Base-by-base conservation (phyloP, 495 filamentous ascomycete species). In the Talaromyces liani region DNA sequence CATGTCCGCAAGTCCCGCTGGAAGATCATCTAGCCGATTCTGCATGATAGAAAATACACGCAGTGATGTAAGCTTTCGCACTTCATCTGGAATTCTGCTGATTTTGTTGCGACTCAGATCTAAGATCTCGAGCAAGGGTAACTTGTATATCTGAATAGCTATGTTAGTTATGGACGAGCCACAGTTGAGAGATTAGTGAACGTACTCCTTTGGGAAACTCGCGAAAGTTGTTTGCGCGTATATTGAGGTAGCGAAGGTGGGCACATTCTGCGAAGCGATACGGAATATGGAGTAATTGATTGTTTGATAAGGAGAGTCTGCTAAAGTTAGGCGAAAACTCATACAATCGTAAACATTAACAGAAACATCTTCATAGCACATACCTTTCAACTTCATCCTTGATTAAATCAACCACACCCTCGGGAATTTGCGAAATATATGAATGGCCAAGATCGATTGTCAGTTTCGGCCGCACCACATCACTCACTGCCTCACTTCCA, bases 381-480 rank as follows among this genome's bases (percentile, higher is more conserved):
- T 78, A 96, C 93, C 93, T 82, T 79, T 96, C 93, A 58, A 97
- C 84, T 71, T 96, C 91, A 73, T 93, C 85, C 76, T 92, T 95
- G 61, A 98, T 92, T 66, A 96, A 85, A 71, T 94, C 91, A 34
- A 97, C 87, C 60, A 97, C 91, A 65, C 93, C 89, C 51, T 93
- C 90, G 1, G 93, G 93, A 68, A 98, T 84, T 64, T 79, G 84
- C 55, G 83, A 81, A 47, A 98, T 93, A 66, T 87, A 85, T 64
- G 88, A 90, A 72, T 93, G 87, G 65, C 90, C 91, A 69, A 98
- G 77, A 72, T 97, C 91, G 68, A 98, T 88, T 14, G 93, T 97
- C 65, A 96, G 79, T 41, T 92, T 91, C 20, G 81, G 85, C 73
- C 90, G 88, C 60, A 91, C 79, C 18, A 85, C 86, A 71, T 84